Conservation (phyloP, 2,329 filamentous ascomycete genomes). For the Pseudofabraea citricarpa region DNA sequence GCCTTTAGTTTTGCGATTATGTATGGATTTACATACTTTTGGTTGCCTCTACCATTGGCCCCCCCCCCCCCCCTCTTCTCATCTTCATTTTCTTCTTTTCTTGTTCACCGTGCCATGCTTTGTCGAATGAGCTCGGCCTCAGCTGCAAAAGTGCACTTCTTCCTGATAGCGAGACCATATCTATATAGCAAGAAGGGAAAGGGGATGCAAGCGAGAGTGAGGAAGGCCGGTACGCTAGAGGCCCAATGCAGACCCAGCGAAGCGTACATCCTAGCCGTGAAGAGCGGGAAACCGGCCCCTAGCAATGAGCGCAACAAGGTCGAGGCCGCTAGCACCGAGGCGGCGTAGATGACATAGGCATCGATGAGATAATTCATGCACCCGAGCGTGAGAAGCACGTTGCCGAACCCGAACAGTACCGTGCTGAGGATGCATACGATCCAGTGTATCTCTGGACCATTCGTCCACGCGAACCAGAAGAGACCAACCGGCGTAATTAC, state of each 20-base stretch:
- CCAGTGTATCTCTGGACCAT: conserved; percentile 51
- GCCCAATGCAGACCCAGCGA: conserved; percentile 72
- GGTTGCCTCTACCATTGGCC: no score
- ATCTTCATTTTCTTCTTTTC: no score
- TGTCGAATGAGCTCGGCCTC: conserved; percentile 45
- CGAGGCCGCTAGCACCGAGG: conserved; percentile 69
- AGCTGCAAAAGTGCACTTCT: conserved; percentile 64
- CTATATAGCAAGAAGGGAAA: conserved; percentile 74
- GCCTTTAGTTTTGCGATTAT: no score
- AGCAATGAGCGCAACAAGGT: conserved; percentile 67
- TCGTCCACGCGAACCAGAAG: conserved; percentile 70
- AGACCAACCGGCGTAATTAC: conserved; percentile 58
- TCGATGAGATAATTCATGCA: conserved; percentile 65
- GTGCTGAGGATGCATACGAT: conserved; percentile 41
- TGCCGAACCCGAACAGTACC: conserved; percentile 35
- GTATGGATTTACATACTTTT: no score
- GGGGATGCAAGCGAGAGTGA: conserved; percentile 66
- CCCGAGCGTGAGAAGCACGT: conserved; percentile 60
- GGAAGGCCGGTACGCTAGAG: conserved; percentile 66
- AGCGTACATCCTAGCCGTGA: conserved; percentile 48
- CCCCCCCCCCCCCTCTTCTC: no score
- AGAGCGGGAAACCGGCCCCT: conserved; percentile 68
- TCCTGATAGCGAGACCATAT: conserved; percentile 60
- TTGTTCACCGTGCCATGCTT: no score
- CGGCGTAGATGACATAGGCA: conserved; percentile 67